phyloP scores from a whole-genome alignment of 2,329 filamentous ascomycete species.

The Lachnellula hyalina region DNA sequence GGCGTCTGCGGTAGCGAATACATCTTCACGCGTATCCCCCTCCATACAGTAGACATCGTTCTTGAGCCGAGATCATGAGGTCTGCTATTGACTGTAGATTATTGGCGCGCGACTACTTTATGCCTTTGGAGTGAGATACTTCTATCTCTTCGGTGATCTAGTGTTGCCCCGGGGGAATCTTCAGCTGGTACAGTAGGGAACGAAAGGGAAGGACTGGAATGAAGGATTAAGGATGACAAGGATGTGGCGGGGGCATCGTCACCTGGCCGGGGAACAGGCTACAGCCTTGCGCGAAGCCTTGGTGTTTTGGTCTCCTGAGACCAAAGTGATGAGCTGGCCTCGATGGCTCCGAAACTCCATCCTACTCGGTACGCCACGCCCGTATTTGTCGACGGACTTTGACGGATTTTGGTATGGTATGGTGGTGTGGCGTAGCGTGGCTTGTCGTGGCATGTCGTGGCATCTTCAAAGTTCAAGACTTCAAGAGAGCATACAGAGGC shows the following conservation, averaged over 20 bases:
- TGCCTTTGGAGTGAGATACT: background rate
- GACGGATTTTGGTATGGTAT: background rate
- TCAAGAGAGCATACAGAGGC: background rate
- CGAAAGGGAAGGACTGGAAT: background rate
- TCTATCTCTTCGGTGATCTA: background rate
- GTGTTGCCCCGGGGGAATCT: background rate
- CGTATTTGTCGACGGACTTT: background rate
- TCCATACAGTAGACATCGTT: background rate
- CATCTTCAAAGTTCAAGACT: background rate
- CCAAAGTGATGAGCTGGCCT: background rate
- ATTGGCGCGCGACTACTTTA: background rate
- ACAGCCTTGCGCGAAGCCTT: slow-evolving; percentile 1
- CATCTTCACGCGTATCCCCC: background rate
- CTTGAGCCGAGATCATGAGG: background rate
- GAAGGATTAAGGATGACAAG: background rate
- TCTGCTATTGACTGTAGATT: background rate
- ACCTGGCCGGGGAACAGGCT: background rate
- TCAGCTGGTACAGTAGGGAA: background rate
- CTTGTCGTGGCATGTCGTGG: background rate
- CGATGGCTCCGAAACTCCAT: background rate
- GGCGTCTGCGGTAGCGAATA: background rate
- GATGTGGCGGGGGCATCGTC: slow-evolving; percentile 2
- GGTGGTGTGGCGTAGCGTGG: background rate
- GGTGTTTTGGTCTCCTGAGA: no score
- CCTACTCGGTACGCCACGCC: background rate